Evolutionary conservation across 441 rosid genomes (phyloP), one percentile per base, ranked within the genome.

Genomic region (Gossypium gossypioides): DNA sequence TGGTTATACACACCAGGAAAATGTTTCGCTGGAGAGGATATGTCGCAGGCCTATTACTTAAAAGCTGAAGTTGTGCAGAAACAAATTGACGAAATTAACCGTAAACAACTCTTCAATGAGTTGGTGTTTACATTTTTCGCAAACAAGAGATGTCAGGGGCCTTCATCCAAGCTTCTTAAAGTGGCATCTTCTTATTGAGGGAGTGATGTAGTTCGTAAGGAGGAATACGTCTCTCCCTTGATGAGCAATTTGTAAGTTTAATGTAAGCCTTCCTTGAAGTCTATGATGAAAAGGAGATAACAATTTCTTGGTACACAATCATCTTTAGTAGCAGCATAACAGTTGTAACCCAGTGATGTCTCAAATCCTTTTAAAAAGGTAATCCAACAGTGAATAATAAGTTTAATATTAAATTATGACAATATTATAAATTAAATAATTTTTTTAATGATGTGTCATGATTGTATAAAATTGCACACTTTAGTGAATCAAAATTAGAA

Each of bases 21-120:
- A 44, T n/a, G 88, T 85, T 61, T 56, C 54, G n/a, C 40, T 85
- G 73, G 69, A 56, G 71, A 84, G 89, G 72, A 8, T 85, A 42
- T 86, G 93, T 66, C 68, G 87, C 79, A 81, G 89, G 69, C 88
- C 90, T 24, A 2, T 22, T 3, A 46, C 16, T 21, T 65, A 22
- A 65, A 65, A 44, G 10, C 34, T 0, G 56, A n/a, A 48, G 8
- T 25, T 15, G 22, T 66, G 32, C 70, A 22, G 69, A 12, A 32
- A 25, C 63, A 24, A 25, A 25, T 24, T 58, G 37, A 22, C 42
- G 42, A 32, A 0, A 10, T 13, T 6, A 13, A 44, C n/a, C n/a
- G 32, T 25, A 13, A 65, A 9, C 19, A 22, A n/a, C 51, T 65
- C 34, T 22, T 6, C 42, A 34, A 34, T 34, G 9, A 34, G 42